Conservation (phyloP, 345 rosid genomes). For the Melaleuca quinquenervia region DNA sequence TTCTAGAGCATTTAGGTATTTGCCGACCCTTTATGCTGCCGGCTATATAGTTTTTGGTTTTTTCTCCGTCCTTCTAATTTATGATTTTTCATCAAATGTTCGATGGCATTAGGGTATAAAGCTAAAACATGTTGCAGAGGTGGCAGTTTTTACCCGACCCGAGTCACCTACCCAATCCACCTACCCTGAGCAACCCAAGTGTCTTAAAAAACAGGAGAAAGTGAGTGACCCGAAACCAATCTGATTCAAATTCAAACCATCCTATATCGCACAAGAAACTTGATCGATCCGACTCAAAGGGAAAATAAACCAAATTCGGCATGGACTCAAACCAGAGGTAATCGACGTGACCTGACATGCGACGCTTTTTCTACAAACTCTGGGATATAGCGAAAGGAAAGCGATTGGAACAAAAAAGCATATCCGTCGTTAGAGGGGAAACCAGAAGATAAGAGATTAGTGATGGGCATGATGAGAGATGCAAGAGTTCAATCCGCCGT, state of each 20-base stretch:
- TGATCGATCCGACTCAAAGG: not conserved
- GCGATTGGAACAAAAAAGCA: not conserved
- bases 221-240: not conserved
- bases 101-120: no score
- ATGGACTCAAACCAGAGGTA: not conserved
- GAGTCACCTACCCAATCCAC: not conserved
- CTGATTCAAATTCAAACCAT: not conserved
- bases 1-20: accelerated
- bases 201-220: not conserved
- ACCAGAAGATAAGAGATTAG: not conserved
- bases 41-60: accelerated
- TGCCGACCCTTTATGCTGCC: accelerated
- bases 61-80: not conserved
- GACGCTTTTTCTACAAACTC: not conserved
- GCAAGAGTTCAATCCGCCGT: not conserved
- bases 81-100: not conserved
- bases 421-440: not conserved
- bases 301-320: not conserved
- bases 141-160: not conserved
- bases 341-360: not conserved
- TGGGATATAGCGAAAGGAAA: not conserved
- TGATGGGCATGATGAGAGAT: not conserved
- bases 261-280: not conserved
- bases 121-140: accelerated
- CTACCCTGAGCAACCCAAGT: not conserved